Conservation (phyloP, 176 grass and related monocot species). For the Bolboschoenus planiculmis region DNA sequence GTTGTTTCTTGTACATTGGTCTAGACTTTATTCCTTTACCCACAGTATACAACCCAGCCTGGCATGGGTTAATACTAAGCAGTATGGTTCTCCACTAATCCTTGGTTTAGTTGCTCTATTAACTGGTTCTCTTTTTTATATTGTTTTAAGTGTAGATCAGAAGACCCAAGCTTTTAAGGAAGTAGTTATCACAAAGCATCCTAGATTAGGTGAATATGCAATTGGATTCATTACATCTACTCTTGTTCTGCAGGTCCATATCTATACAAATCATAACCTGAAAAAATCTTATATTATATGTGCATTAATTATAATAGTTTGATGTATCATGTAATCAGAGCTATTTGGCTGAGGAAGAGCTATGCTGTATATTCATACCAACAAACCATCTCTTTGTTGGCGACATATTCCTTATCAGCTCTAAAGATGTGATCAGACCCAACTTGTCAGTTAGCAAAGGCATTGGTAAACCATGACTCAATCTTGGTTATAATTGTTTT, state of each 20-base stretch:
- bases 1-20: not conserved
- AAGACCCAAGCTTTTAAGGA: constrained; percentile 87
- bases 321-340: constrained; percentile 24
- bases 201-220: constrained; percentile 83
- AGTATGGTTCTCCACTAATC: constrained; percentile 18
- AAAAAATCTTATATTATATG: constrained; percentile 3
- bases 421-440: constrained; percentile 44
- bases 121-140: constrained; percentile 11
- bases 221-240: constrained; percentile 88
- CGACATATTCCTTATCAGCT: constrained; percentile 64
- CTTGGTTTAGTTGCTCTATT: constrained; percentile 13
- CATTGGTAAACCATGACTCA: constrained; percentile 48
- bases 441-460: constrained; percentile 61
- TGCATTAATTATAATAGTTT: not conserved
- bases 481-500: not conserved
- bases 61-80: not conserved
- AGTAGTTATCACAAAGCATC: constrained; percentile 75
- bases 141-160: constrained; percentile 44
- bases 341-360: constrained; percentile 60
- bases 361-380: constrained; percentile 70
- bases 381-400: constrained; percentile 79
- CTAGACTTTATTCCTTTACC: not conserved
- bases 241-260: constrained; percentile 67
- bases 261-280: not conserved
- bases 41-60: not conserved